Evolutionary conservation across 148 eudicot genomes (phyloP).

Genomic region (Camellia japonica): DNA sequence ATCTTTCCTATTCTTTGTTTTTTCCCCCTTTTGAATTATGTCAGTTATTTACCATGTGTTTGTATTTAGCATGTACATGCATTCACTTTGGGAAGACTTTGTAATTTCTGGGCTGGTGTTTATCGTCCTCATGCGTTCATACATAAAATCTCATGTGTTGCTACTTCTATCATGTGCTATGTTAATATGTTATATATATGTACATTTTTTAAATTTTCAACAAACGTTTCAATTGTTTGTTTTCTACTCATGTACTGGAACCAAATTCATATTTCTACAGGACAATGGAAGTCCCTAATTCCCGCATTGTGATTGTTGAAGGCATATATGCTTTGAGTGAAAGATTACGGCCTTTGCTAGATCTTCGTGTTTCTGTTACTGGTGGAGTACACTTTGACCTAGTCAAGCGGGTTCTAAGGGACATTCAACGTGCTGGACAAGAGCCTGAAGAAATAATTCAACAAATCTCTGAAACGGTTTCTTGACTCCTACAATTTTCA

Average conservation of each 20-base stretch:
- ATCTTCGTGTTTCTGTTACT: constrained; percentile 96
- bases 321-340: constrained; percentile 98
- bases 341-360: constrained; percentile 75
- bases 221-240: not conserved
- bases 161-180: not conserved
- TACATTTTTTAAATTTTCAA: not conserved
- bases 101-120: not conserved
- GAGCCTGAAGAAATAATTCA: constrained; percentile 99
- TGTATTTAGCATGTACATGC: not conserved
- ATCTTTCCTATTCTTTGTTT: not conserved
- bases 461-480: constrained; percentile 94
- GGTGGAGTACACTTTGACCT: constrained; percentile 98
- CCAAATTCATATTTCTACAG: constrained; percentile 35
- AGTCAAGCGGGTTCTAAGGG: constrained; percentile 91
- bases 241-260: constrained; percentile 1
- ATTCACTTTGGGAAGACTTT: not conserved
- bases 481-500: constrained; percentile 1
- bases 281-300: constrained; percentile 81
- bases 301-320: constrained; percentile 83
- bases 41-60: not conserved
- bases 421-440: constrained; percentile 97
- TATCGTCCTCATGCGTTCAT: constrained; percentile 2
- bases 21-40: not conserved
- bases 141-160: not conserved
- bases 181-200: not conserved